phyloP scores from a whole-genome alignment of 1,139 yeast genomes.

The Blastobotrys buckinghamii region DNA sequence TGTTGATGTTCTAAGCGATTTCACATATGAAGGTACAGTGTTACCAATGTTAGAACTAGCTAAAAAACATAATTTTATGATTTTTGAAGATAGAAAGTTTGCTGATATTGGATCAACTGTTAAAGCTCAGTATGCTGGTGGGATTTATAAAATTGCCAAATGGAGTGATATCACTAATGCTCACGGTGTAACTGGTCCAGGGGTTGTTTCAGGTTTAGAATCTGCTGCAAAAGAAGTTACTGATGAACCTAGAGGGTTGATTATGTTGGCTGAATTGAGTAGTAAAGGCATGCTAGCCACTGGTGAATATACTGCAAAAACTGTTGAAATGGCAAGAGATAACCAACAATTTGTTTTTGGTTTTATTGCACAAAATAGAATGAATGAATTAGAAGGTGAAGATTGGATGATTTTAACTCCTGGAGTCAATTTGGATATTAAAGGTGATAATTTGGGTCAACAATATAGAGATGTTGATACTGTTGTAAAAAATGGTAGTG shows the following conservation, averaged over 20 bases:
- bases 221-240: slow-evolving; percentile 75
- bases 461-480: slow-evolving; percentile 91
- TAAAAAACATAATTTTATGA: slow-evolving; percentile 72
- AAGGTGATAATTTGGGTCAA: slow-evolving; percentile 95
- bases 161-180: slow-evolving; percentile 99
- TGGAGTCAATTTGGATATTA: slow-evolving; percentile 96
- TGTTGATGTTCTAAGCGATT: slow-evolving; percentile 87
- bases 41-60: slow-evolving; percentile 66
- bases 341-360: slow-evolving; percentile 92
- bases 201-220: slow-evolving; percentile 82
- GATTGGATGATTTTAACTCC: slow-evolving; percentile 98
- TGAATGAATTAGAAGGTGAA: slow-evolving; percentile 63
- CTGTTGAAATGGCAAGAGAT: slow-evolving; percentile 83
- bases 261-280: slow-evolving; percentile 94
- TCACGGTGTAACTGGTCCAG: slow-evolving; percentile 94
- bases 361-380: slow-evolving; percentile 86
- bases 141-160: slow-evolving; percentile 77
- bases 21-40: slow-evolving; percentile 72
- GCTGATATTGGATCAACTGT: slow-evolving; percentile 99
- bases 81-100: slow-evolving; percentile 94
- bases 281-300: slow-evolving; percentile 89
- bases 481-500: slow-evolving; percentile 78
- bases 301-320: slow-evolving; percentile 81
- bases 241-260: slow-evolving; percentile 59
- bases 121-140: slow-evolving; percentile 86